phyloP scores from a whole-genome alignment of 495 filamentous ascomycete genomes.

The Hyphodiscus hymeniophilus region DNA sequence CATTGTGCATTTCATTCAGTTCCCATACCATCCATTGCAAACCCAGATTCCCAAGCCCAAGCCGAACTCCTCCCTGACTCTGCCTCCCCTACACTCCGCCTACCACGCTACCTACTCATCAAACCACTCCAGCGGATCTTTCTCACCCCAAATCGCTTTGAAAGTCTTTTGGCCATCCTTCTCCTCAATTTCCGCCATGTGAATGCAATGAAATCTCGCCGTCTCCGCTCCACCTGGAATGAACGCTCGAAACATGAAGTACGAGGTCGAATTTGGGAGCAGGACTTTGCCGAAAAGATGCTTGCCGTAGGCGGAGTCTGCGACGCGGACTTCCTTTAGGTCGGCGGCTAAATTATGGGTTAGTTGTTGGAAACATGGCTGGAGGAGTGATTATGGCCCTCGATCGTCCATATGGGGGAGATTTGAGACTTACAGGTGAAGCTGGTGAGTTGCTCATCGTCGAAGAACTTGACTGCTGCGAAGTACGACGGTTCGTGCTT shows the following conservation, averaged over 20 bases:
- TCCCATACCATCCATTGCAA: too few species aligned
- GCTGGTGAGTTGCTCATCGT: constrained; percentile 22
- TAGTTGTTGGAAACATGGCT: not conserved
- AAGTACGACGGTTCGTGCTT: constrained; percentile 43
- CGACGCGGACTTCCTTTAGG: constrained; percentile 42
- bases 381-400: too few species aligned
- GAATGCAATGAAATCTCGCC: constrained; percentile 42
- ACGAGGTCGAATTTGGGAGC: constrained; percentile 32
- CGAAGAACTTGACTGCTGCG: constrained; percentile 35
- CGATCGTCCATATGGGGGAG: too few species aligned
- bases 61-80: too few species aligned
- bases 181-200: constrained; percentile 40
- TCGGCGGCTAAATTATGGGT: constrained; percentile 26
- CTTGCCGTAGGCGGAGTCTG: constrained; percentile 42
- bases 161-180: constrained; percentile 35
- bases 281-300: constrained; percentile 50
- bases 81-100: not conserved
- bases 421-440: constrained; percentile 25
- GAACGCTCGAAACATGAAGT: constrained; percentile 44
- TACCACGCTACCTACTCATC: constrained; percentile 43
- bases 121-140: constrained; percentile 49
- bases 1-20: too few species aligned
- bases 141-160: constrained; percentile 42
- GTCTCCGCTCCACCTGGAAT: constrained; percentile 34
- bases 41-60: too few species aligned